Conservation (phyloP, 1,139 yeast species). For the Hansenula lynferdii region DNA sequence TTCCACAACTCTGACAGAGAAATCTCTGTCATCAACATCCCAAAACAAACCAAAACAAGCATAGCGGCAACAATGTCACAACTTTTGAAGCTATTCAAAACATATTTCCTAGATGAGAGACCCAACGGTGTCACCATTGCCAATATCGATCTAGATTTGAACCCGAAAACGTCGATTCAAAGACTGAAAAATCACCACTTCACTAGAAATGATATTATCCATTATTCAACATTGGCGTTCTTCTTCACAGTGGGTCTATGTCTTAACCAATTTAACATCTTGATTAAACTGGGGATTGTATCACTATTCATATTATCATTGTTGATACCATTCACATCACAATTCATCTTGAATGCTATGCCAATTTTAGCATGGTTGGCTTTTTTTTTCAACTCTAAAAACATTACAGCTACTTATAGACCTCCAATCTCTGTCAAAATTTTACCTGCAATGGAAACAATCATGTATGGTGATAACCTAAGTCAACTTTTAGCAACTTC, state of each 20-base stretch:
- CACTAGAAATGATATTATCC: conserved; percentile 40
- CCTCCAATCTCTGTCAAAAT: conserved; percentile 90
- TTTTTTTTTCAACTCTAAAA: conserved; percentile 73
- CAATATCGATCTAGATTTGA: conserved; percentile 55
- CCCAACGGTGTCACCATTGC: conserved; percentile 51
- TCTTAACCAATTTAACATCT: conserved; percentile 29
- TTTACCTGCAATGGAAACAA: conserved; percentile 91
- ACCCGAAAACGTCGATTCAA: conserved; percentile 43
- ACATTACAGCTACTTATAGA: conserved; percentile 72
- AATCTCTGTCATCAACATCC: too few species aligned
- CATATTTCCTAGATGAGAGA: conserved; percentile 55
- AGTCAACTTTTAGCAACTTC: conserved; percentile 80
- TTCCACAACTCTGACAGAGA: too few species aligned
- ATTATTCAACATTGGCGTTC: conserved; percentile 45
- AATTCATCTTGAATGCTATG: conserved; percentile 79
- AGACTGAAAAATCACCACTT: conserved; percentile 47
- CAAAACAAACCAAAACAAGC: too few species aligned
- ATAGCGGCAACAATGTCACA: not conserved
- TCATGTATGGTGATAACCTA: conserved; percentile 89
- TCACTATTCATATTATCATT: conserved; percentile 29
- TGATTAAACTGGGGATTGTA: conserved; percentile 25
- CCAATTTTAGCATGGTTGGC: conserved; percentile 90
- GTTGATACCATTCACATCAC: conserved; percentile 72
- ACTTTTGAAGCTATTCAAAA: conserved; percentile 33
- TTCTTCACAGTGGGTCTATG: conserved; percentile 46